Conservation (phyloP, 2,329 filamentous ascomycete species). For the Parascedosporium putredinis region DNA sequence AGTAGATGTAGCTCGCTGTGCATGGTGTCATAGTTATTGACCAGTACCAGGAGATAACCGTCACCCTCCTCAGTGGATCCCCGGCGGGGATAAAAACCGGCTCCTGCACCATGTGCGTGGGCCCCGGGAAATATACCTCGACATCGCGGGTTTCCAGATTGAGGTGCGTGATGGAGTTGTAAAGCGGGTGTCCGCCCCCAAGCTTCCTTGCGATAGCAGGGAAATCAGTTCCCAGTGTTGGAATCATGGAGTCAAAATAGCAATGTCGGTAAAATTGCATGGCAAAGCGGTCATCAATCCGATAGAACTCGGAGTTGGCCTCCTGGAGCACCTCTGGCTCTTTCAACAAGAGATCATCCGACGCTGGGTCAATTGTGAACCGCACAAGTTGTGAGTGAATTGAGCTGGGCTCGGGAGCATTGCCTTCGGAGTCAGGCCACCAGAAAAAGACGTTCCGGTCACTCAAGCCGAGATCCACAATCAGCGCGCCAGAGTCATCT, state of each 20-base stretch:
- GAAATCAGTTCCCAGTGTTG: too few species aligned
- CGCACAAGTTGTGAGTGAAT: slow-evolving; percentile 21
- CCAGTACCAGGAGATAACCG: slow-evolving; percentile 25
- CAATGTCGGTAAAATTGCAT: slow-evolving; percentile 26
- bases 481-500: slow-evolving; percentile 18
- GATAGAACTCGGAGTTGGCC: slow-evolving; percentile 30
- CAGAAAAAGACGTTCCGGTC: slow-evolving; percentile 31
- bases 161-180: slow-evolving; percentile 4
- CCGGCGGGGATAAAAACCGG: slow-evolving; percentile 29
- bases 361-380: slow-evolving; percentile 27
- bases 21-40: slow-evolving; percentile 10
- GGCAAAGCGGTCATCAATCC: slow-evolving; percentile 32
- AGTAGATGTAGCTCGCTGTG: slow-evolving; percentile 17
- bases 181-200: slow-evolving; percentile 15
- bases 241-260: slow-evolving; percentile 28
- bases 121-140: slow-evolving; percentile 22
- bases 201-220: too few species aligned
- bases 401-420: slow-evolving; percentile 19
- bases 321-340: slow-evolving; percentile 23
- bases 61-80: slow-evolving; percentile 25
- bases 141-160: slow-evolving; percentile 17
- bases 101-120: slow-evolving; percentile 26
- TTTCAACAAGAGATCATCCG: slow-evolving; percentile 20
- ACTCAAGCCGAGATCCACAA: slow-evolving; percentile 25
- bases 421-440: slow-evolving; percentile 26